Evolutionary conservation across 2,329 filamentous ascomycete species (phyloP).

Genomic region (Fusarium sp.): DNA sequence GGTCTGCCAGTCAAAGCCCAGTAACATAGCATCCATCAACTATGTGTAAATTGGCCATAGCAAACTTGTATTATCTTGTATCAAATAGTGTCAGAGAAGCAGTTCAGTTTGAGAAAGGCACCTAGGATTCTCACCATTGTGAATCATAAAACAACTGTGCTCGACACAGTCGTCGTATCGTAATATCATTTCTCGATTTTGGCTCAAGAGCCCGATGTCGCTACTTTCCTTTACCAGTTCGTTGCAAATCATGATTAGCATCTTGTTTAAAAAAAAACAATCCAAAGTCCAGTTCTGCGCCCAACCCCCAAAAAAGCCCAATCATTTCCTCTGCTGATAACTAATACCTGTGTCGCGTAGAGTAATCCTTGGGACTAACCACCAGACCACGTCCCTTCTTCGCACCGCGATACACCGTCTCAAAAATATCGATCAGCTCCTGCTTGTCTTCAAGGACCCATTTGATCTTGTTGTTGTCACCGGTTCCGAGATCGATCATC

Average conservation of each 20-base stretch:
- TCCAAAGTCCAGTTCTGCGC: slow-evolving; percentile 12
- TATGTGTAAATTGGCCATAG: neutral
- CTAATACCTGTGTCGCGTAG: slow-evolving; percentile 42
- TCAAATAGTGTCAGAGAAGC: slow-evolving; percentile 33
- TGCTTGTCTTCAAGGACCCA: slow-evolving; percentile 96
- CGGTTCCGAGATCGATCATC: slow-evolving; percentile 97
- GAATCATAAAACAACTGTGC: slow-evolving; percentile 6
- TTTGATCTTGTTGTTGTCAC: slow-evolving; percentile 98
- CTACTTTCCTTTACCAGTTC: slow-evolving; percentile 12
- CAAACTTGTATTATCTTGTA: slow-evolving; percentile 29
- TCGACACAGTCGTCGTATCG: slow-evolving; percentile 11
- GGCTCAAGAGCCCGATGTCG: slow-evolving; percentile 12
- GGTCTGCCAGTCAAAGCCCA: neutral
- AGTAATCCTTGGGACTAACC: slow-evolving; percentile 83
- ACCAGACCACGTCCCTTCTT: slow-evolving; percentile 98
- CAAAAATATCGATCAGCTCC: slow-evolving; percentile 97
- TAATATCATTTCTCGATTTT: slow-evolving; percentile 30
- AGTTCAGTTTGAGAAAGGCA: slow-evolving; percentile 17
- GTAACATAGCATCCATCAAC: neutral
- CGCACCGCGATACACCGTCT: slow-evolving; percentile 97
- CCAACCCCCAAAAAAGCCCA: neutral
- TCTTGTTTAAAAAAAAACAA: neutral
- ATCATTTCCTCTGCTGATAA: neutral
- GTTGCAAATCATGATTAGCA: slow-evolving; percentile 27
- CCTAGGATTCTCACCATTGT: slow-evolving; percentile 38